Base-by-base conservation (phyloP, 139 green algal species). In the Picochlorum sp. region DNA sequence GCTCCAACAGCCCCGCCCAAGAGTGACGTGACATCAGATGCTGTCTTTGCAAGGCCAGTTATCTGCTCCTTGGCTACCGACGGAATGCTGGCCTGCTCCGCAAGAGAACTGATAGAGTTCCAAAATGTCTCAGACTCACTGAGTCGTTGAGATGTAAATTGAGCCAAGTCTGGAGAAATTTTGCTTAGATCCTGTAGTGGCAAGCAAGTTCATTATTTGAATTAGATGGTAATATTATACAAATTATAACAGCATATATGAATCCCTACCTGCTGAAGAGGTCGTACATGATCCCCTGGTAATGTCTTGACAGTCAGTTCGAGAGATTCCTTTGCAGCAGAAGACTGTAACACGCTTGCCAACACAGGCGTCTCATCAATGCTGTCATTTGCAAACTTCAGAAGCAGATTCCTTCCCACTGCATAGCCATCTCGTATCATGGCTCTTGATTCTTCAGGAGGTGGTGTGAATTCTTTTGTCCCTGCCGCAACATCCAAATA, bases 321-420 rank as follows among this genome's bases (percentile, higher is more conserved):
- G 30, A 91, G 58, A 33, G 35, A 49, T 18, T 12, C 44, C 30
- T 53, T 36, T 18, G 37, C 7, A 49, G 50, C 8, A 6, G 64
- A 64, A 3, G 47, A 57, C 40, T 74, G 77, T 60, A 93, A 76
- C 56, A 86, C 54, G 50, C 60, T 51, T 20, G 79, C 80, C 28
- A 96, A 74, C 36, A 68, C 56, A 22, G 81, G 68, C 30, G 79
- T 92, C 58, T 96, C 86, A 53, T 97, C 90, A 7, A 96, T 87
- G 29, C 57, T 69, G 74, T 97, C 90, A 47, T 88, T 63, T 18
- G 63, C 62, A 68, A 97, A 97, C 3, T 79, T 76, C 25, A 97
- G 51, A 37, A 96, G 73, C 50, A 97, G 73, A 69, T 95, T 97
- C 30, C 80, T 79, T 1, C 52, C 55, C 5, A 95, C 75, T 6